Evolutionary conservation across 2,329 filamentous ascomycete genomes (phyloP), one percentile per base, ranked within the genome.

Genomic region (Aspergillus calidoustus): DNA sequence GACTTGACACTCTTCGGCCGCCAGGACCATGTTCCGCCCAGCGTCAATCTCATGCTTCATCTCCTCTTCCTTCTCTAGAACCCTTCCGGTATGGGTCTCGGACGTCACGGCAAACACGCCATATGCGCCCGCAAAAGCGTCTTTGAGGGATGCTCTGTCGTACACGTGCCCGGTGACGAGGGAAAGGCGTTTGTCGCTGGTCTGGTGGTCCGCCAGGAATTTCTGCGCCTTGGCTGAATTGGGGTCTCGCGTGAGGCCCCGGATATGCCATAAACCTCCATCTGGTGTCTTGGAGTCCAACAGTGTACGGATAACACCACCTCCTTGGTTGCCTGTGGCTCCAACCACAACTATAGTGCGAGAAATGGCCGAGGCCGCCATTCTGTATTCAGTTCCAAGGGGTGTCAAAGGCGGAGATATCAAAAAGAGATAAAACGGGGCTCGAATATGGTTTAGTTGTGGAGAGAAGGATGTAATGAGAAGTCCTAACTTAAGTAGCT

Each of bases 61-160:
- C 6, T 67, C 66, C 11, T 67, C 60, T 22, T 68, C 61, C 7
- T 54, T 63, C 15, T 62, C 48, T 2, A 69, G 54, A 19, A 54
- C 19, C 34, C 43, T 63, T 3, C 65, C 61, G 1, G 56, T 31
- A 1, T 54, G n/a, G 1, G 31, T 46, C 11, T 68, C 54, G 47
- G 48, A 56, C 22, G 64, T 68, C 50, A 65, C 56, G 13, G 65
- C 68, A n/a, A 68, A 69, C 4, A 68, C 61, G n/a, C 64, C 66
- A 49, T 67, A 47, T 5, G 55, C 63, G 25, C 56, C 63, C 8
- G 19, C n/a, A 30, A 69, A 67, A 9, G 66, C 67, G 3, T 25
- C 19, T 3, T 38, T 22, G 0, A 69, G 49, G 22, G 57, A 54
- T 1, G 23, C 9, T 17, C n/a, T 30, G 43, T 55, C 28, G 7